Percentiles rank a stretch among this genome's conserved stretches.
These are phyloP conservation scores for Balamuthia mandrillaris DNA, from an alignment of 208 protist species.

Conservation along the genomic window DNA sequence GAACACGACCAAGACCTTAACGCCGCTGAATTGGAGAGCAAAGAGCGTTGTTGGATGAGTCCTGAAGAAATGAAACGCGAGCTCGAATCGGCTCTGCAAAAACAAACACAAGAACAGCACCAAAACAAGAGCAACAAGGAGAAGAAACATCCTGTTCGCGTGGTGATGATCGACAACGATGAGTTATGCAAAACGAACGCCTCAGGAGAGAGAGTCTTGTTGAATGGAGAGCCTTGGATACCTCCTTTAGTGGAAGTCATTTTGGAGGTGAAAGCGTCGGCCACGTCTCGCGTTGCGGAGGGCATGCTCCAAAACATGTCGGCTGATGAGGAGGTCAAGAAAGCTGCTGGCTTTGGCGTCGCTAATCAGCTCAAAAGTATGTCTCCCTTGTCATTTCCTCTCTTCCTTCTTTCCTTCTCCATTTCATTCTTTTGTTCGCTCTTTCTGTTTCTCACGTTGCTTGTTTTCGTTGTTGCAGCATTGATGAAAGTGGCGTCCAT, in stretches of 20 bases:
- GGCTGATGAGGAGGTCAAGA: background rate
- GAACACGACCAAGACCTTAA: background rate
- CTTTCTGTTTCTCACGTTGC: too few species aligned
- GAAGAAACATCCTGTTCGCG: background rate
- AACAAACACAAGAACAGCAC: too few species aligned
- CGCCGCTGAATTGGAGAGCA: too few species aligned
- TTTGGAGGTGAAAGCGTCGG: background rate
- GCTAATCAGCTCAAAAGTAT: background rate
- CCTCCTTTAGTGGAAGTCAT: slow-evolving; percentile 21
- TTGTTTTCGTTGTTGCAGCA: too few species aligned
- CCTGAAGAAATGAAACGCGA: too few species aligned
- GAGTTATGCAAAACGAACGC: slow-evolving; percentile 27
- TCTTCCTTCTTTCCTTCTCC: background rate
- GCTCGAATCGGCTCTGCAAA: too few species aligned
- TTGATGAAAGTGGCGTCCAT: too few species aligned
- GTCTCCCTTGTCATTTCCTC: background rate
- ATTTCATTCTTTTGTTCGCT: too few species aligned
- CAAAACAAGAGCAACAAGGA: too few species aligned
- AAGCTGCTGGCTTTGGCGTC: background rate
- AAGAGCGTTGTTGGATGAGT: too few species aligned
- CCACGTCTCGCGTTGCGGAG: background rate
- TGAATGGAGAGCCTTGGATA: slow-evolving; percentile 25
- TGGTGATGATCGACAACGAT: slow-evolving; percentile 19
- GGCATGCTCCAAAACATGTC: background rate
- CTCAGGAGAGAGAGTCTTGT: background rate